Evolutionary conservation across 352 stramenopile species (phyloP).

Genomic region (Phytophthora capsici): DNA sequence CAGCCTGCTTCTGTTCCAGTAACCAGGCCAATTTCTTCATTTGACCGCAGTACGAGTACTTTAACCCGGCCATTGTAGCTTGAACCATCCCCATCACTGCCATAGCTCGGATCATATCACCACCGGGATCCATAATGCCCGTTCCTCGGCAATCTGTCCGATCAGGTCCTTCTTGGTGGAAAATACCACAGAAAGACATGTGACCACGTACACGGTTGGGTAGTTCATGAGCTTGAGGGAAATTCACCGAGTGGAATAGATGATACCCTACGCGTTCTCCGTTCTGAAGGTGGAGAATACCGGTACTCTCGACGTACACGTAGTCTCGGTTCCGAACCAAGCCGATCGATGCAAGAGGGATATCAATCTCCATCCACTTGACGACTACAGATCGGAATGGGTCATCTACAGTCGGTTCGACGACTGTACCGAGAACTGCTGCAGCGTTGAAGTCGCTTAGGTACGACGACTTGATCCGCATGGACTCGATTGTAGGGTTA

Average conservation of each 20-base stretch:
- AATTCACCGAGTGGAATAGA: slow-evolving; percentile 24
- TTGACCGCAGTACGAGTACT: slow-evolving; percentile 40
- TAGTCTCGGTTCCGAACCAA: slow-evolving; percentile 29
- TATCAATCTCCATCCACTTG: slow-evolving; percentile 38
- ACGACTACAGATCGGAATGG: slow-evolving; percentile 43
- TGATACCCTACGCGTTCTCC: slow-evolving; percentile 29
- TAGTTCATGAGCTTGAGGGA: slow-evolving; percentile 24
- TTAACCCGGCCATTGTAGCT: slow-evolving; percentile 25
- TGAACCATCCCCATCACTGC: slow-evolving; percentile 29
- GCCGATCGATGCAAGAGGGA: slow-evolving; percentile 7
- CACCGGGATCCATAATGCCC: slow-evolving; percentile 18
- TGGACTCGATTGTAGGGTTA: slow-evolving; percentile 25
- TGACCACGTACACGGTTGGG: slow-evolving; percentile 36
- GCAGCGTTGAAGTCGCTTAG: slow-evolving; percentile 32
- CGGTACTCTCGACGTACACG: slow-evolving; percentile 22
- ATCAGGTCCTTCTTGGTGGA: slow-evolving; percentile 21
- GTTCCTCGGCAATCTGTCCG: slow-evolving; percentile 16
- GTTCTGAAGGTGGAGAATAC: slow-evolving; percentile 9
- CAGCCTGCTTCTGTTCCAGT: slow-evolving; percentile 21
- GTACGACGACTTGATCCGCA: slow-evolving; percentile 27
- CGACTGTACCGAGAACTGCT: slow-evolving; percentile 43
- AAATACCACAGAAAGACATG: slow-evolving; percentile 46
- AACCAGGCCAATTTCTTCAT: slow-evolving; percentile 46
- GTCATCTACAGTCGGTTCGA: slow-evolving; percentile 39
- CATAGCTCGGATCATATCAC: slow-evolving; percentile 21